Conservation (phyloP, 208 protist species). For the Endotrypanum monterogeii region DNA sequence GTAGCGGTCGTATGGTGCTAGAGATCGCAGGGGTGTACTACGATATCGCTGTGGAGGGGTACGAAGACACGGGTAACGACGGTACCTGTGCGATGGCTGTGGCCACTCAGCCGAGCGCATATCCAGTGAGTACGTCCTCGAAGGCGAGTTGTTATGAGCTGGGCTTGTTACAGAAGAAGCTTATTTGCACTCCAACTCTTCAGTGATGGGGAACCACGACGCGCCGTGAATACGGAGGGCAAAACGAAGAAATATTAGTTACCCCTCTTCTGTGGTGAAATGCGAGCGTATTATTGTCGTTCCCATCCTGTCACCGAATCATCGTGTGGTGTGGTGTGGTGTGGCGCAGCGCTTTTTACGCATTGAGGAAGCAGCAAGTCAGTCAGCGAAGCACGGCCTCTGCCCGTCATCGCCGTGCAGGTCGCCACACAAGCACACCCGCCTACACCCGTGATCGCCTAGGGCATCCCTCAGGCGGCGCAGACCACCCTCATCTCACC, state of each 20-base stretch:
- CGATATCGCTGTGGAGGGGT: slow-evolving; percentile 64
- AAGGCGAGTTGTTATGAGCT: slow-evolving; percentile 70
- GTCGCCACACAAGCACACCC: neutral
- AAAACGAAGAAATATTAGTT: neutral
- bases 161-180: slow-evolving; percentile 68
- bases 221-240: neutral
- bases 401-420: neutral
- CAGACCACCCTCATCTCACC: neutral
- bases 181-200: slow-evolving; percentile 78
- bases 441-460: neutral
- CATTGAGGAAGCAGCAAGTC: too few species aligned
- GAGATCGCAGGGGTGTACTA: slow-evolving; percentile 77
- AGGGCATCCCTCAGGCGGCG: neutral
- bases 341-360: too few species aligned
- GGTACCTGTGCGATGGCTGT: slow-evolving; percentile 49
- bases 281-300: too few species aligned
- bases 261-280: too few species aligned
- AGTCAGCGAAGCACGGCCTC: neutral
- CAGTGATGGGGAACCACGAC: slow-evolving; percentile 10
- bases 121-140: slow-evolving; percentile 31
- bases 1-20: slow-evolving; percentile 81
- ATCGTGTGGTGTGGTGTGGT: too few species aligned
- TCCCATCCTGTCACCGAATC: too few species aligned
- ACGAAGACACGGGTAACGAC: slow-evolving; percentile 34
- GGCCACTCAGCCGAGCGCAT: slow-evolving; percentile 46